phyloP scores from a whole-genome alignment of 1,139 yeast species.

The Dujonia santamariae region DNA sequence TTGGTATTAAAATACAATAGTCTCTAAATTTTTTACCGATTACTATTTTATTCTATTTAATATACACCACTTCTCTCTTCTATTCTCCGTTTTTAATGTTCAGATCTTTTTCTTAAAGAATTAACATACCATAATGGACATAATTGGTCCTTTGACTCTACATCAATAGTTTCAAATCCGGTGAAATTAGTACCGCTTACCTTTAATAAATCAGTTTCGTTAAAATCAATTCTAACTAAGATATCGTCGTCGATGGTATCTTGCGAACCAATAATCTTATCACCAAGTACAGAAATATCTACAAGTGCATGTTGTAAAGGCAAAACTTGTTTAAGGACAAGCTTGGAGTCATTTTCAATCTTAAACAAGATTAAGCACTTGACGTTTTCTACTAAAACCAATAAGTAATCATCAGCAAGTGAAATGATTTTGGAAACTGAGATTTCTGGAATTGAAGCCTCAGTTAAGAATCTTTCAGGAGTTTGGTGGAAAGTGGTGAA shows the following conservation, averaged over 20 bases:
- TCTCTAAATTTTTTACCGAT: too few species aligned
- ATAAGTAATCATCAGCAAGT: slow-evolving; percentile 25
- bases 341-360: slow-evolving; percentile 16
- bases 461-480: slow-evolving; percentile 63
- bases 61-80: too few species aligned
- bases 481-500: slow-evolving; percentile 61
- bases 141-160: slow-evolving; percentile 39
- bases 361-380: slow-evolving; percentile 45
- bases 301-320: slow-evolving; percentile 22
- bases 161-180: slow-evolving; percentile 18
- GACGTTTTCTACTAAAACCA: slow-evolving; percentile 57
- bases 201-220: slow-evolving; percentile 11
- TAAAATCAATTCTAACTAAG: slow-evolving; percentile 14
- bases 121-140: slow-evolving; percentile 65
- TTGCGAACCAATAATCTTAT: slow-evolving; percentile 41
- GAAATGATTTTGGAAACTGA: slow-evolving; percentile 49
- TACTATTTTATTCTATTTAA: too few species aligned
- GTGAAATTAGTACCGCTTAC: neutral
- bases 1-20: too few species aligned
- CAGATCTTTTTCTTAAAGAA: slow-evolving; percentile 79
- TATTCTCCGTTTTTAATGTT: slow-evolving; percentile 37
- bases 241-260: slow-evolving; percentile 39
- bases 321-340: slow-evolving; percentile 26
- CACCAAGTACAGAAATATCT: slow-evolving; percentile 20
- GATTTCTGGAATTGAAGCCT: slow-evolving; percentile 49